Percentiles rank a stretch among this genome's conserved stretches.
These are phyloP conservation scores for Cardamine resedifolia DNA, from an alignment of 345 rosid species.

Conservation along the genomic window DNA sequence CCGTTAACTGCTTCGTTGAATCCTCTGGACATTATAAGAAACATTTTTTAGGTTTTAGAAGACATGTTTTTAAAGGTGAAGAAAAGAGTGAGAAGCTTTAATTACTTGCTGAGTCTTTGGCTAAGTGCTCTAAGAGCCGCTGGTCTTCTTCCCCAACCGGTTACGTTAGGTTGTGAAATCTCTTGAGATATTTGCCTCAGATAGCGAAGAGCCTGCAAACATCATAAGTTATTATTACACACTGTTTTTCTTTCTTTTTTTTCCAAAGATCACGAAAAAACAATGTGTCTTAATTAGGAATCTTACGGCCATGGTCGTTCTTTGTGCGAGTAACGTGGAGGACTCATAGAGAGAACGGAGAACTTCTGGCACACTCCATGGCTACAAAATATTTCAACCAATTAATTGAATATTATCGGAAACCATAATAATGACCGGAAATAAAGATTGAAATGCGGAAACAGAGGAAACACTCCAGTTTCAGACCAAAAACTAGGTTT, in stretches of 20 bases:
- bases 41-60: slow-evolving; percentile 1
- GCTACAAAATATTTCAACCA: slow-evolving; percentile 45
- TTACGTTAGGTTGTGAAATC: slow-evolving; percentile 80
- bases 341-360: slow-evolving; percentile 96
- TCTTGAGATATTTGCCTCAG: slow-evolving; percentile 93
- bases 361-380: slow-evolving; percentile 98
- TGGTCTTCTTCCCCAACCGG: slow-evolving; percentile 92
- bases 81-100: not conserved
- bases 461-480: slow-evolving; percentile 5
- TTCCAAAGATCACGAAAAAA: not conserved
- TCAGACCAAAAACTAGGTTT: slow-evolving; percentile 22
- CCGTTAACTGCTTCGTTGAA: slow-evolving; percentile 97
- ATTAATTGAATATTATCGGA: not conserved
- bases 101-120: slow-evolving; percentile 84
- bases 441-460: not conserved
- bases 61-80: not conserved
- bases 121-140: slow-evolving; percentile 86
- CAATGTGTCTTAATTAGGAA: not conserved
- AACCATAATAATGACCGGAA: not conserved
- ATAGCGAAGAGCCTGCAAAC: slow-evolving; percentile 80
- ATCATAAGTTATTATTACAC: not conserved
- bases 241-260: too few relatives aligned
- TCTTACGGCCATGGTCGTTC: slow-evolving; percentile 92
- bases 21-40: slow-evolving; percentile 55
- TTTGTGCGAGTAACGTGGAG: slow-evolving; percentile 88